Conservation (phyloP, 1,284 basidiomycete species). For the Pyrrhoderma noxium region DNA sequence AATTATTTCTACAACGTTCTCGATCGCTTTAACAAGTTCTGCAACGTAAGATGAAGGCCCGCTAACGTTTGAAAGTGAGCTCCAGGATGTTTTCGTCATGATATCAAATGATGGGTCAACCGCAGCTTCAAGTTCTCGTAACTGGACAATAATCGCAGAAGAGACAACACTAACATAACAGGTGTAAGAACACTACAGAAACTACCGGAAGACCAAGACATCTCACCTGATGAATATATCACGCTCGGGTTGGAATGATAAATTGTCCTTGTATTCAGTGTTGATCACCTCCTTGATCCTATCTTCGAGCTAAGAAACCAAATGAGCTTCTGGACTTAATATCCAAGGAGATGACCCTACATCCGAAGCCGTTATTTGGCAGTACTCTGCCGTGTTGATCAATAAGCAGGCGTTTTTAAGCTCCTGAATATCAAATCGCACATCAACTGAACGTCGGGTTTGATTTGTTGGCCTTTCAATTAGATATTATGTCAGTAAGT, state of each 20-base stretch:
- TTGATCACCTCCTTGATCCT: conserved; percentile 81
- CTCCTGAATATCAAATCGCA: conserved; percentile 65
- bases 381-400: conserved; percentile 98
- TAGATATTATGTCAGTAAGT: background rate
- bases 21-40: conserved; percentile 62
- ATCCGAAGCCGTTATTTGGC: conserved; percentile 85
- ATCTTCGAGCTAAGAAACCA: conserved; percentile 69
- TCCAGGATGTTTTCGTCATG: conserved; percentile 76
- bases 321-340: background rate
- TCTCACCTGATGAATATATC: conserved; percentile 80
- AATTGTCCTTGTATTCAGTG: conserved; percentile 65
- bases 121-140: conserved; percentile 76
- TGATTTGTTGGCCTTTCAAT: conserved; percentile 32
- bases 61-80: conserved; percentile 71
- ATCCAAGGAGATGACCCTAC: conserved; percentile 30
- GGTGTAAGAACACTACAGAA: background rate
- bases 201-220: conserved; percentile 1
- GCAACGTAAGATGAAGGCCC: conserved; percentile 76
- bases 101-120: conserved; percentile 70
- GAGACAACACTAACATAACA: conserved; percentile 61
- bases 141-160: conserved; percentile 65
- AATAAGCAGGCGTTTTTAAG: conserved; percentile 78
- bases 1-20: conserved; percentile 58
- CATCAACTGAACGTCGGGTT: conserved; percentile 66
- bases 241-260: conserved; percentile 80